phyloP scores from a whole-genome alignment of 176 grass and related monocot genomes.

The Phoenix dactylifera region DNA sequence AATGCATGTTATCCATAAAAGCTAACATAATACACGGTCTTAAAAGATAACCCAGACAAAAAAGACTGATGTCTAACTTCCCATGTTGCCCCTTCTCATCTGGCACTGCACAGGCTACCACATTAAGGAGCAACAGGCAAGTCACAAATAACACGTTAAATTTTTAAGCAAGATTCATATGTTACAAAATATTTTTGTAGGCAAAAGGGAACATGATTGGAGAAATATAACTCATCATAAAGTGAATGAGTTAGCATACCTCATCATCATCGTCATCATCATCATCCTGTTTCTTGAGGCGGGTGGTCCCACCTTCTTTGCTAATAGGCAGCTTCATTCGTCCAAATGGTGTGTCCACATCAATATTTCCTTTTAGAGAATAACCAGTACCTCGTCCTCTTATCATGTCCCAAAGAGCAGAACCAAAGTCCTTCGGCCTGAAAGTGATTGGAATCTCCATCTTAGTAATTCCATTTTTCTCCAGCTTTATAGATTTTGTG shows the following conservation, averaged over 20 bases:
- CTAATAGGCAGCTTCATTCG: conserved; percentile 88
- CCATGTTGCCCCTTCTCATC: too few relatives aligned
- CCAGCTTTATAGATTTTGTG: conserved; percentile 42
- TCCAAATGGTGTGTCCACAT: conserved; percentile 88
- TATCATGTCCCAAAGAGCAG: conserved; percentile 95
- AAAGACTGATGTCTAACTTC: too few relatives aligned
- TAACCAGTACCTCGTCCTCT: conserved; percentile 75
- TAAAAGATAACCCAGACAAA: too few relatives aligned
- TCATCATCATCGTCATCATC: conserved; percentile 40
- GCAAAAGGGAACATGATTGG: too few relatives aligned
- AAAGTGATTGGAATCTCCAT: conserved; percentile 81
- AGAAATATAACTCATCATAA: too few relatives aligned
- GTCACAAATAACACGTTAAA: too few relatives aligned
- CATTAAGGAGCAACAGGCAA: too few relatives aligned
- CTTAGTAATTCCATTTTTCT: conserved; percentile 71
- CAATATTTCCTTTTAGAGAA: conserved; percentile 79
- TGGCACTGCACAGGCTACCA: too few relatives aligned
- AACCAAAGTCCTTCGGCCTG: conserved; percentile 87
- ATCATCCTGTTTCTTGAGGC: conserved; percentile 62
- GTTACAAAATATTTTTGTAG: too few relatives aligned
- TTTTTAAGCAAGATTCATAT: too few relatives aligned
- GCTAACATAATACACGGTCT: too few relatives aligned
- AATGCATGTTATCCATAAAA: too few relatives aligned
- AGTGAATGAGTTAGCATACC: conserved; percentile 20
- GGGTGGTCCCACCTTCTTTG: conserved; percentile 82